phyloP scores from a whole-genome alignment of 805 yeast genomes.

The Starmerella khaoyaiensis region DNA sequence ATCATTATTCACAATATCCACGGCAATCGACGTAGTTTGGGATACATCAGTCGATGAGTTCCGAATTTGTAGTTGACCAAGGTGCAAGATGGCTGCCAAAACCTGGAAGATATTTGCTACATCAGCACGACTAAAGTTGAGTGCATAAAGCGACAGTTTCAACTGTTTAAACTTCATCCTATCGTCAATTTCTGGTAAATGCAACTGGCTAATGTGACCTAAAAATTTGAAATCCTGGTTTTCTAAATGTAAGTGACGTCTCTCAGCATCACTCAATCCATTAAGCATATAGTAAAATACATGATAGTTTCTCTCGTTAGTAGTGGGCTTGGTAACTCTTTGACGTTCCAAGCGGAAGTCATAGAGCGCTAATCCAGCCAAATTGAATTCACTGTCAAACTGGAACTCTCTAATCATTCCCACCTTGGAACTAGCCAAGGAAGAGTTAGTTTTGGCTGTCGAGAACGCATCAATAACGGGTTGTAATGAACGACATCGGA shows the following conservation, averaged over 20 bases:
- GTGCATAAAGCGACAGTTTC: conserved; percentile 36
- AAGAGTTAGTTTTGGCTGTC: conserved; percentile 29
- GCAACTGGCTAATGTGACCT: conserved; percentile 32
- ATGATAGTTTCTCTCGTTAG: conserved; percentile 45
- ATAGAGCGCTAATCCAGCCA: conserved; percentile 42
- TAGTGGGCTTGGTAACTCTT: conserved; percentile 39
- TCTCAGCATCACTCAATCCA: conserved; percentile 35
- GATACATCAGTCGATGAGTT: conserved; percentile 26
- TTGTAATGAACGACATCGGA: conserved; percentile 27
- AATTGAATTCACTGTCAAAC: conserved; percentile 34
- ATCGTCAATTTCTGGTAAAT: conserved; percentile 37
- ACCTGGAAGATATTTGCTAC: conserved; percentile 38
- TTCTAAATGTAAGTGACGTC: conserved; percentile 33
- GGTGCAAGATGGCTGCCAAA: conserved; percentile 34
- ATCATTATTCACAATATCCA: conserved; percentile 28
- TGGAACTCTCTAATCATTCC: conserved; percentile 45
- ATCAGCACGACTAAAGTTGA: conserved; percentile 38
- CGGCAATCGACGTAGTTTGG: conserved; percentile 28
- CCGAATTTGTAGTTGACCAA: conserved; percentile 32
- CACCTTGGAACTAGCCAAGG: conserved; percentile 35
- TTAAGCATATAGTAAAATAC: conserved; percentile 44
- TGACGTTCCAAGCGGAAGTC: conserved; percentile 45
- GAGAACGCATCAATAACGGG: conserved; percentile 30
- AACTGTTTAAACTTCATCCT: conserved; percentile 35
- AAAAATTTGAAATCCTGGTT: conserved; percentile 33